These are phyloP conservation scores for Apophysomyces trapeziformis DNA, from an alignment of 371 early-diverging fungal species.

Conservation along the genomic window DNA sequence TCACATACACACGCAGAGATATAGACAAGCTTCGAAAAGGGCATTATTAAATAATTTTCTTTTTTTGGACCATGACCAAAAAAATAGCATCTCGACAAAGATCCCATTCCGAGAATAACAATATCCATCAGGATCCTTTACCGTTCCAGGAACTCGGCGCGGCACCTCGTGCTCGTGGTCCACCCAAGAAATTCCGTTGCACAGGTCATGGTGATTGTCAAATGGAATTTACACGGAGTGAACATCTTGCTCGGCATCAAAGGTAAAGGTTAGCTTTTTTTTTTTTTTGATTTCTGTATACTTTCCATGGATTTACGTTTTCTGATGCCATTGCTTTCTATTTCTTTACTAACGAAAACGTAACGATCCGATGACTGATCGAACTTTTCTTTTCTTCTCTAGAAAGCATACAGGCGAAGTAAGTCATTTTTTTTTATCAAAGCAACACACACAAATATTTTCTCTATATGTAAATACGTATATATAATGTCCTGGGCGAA, in stretches of 20 bases:
- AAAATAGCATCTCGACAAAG: background rate
- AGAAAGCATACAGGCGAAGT: conserved; percentile 64
- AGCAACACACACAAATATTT: no score
- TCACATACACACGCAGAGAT: background rate
- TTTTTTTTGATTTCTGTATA: no score
- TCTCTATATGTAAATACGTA: no score
- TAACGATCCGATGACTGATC: no score
- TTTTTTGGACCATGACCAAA: background rate
- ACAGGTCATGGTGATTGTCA: conserved; percentile 56
- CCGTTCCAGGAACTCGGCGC: background rate
- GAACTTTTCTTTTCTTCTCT: background rate
- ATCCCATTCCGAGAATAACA: background rate
- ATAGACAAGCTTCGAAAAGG: background rate
- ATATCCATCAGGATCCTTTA: background rate
- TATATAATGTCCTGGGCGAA: no score
- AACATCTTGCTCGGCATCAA: conserved; percentile 55
- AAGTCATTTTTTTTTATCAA: background rate
- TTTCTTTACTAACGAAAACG: background rate
- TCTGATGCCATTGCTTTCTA: background rate
- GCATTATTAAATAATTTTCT: no score
- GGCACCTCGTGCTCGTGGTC: background rate
- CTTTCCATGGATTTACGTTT: background rate
- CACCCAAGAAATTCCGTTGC: conserved; percentile 38
- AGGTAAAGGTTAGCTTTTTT: conserved; percentile 18
- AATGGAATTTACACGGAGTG: conserved; percentile 60